Evolutionary conservation across 1,284 basidiomycete genomes (phyloP).

Genomic region (Sanghuangporus weigelae): DNA sequence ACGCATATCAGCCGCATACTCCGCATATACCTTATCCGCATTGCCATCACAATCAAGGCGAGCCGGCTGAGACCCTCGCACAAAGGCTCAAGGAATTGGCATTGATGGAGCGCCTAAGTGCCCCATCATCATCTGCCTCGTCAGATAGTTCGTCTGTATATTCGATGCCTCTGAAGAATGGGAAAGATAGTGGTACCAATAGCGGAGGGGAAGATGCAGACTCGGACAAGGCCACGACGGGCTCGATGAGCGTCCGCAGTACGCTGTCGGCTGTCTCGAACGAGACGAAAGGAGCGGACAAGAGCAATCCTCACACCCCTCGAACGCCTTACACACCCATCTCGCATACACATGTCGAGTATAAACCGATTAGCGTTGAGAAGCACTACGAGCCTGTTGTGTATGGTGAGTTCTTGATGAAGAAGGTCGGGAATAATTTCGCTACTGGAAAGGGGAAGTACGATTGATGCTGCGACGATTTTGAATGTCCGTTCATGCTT

Average conservation of each 20-base stretch:
- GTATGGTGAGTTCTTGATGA: conserved; percentile 71
- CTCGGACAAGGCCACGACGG: conserved; percentile 7
- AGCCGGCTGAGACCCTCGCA: conserved; percentile 6
- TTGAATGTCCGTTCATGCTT: background rate
- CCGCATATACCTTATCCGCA: conserved; percentile 10
- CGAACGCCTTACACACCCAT: conserved; percentile 1
- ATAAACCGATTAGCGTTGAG: conserved; percentile 13
- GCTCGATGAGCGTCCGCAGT: conserved; percentile 5
- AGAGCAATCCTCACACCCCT: background rate
- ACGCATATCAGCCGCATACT: conserved; percentile 14
- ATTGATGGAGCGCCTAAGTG: conserved; percentile 13
- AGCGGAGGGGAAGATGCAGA: background rate
- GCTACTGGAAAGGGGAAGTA: conserved; percentile 26
- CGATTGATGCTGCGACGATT: background rate
- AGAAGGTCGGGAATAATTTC: conserved; percentile 73
- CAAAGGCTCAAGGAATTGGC: conserved; percentile 16
- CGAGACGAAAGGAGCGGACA: background rate
- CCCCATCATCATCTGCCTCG: background rate
- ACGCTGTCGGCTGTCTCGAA: background rate
- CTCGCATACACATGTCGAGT: conserved; percentile 7
- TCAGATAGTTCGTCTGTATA: background rate
- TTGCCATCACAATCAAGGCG: conserved; percentile 14
- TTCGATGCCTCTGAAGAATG: background rate
- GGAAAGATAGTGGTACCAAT: background rate
- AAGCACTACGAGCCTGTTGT: conserved; percentile 44